Evolutionary conservation across 2,329 filamentous ascomycete genomes (phyloP).

Genomic region (Orbilia brochopaga): DNA sequence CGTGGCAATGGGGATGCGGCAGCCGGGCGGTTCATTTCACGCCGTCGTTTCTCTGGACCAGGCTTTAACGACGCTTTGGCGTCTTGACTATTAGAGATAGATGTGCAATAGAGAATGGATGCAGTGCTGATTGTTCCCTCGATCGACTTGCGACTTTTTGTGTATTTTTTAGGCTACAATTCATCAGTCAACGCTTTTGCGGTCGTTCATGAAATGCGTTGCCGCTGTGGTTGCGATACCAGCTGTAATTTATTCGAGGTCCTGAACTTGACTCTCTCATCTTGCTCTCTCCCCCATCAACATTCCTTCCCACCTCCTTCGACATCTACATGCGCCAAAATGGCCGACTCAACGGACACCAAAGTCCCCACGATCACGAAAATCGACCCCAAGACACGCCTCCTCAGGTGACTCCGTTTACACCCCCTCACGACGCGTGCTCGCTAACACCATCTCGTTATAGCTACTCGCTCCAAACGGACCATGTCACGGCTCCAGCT

Average conservation of each 20-base stretch:
- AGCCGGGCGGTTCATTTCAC: constrained; percentile 1
- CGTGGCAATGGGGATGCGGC: constrained; percentile 19
- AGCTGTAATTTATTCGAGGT: not conserved
- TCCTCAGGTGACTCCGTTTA: constrained; percentile 19
- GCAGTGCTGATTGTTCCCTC: no score
- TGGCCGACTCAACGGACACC: constrained; percentile 20
- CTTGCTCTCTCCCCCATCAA: not conserved
- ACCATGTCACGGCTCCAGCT: constrained; percentile 30
- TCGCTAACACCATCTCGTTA: constrained; percentile 1
- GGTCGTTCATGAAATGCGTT: no score
- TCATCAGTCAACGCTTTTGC: no score
- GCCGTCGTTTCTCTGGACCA: not conserved
- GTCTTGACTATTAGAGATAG: no score
- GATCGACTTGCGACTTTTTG: no score
- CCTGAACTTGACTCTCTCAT: not conserved
- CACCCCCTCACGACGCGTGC: constrained; percentile 9
- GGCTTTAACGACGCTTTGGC: no score
- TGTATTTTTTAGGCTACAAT: no score
- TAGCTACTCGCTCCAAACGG: constrained; percentile 24
- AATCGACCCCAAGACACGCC: constrained; percentile 17
- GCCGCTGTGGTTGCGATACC: no score
- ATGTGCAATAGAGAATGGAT: no score
- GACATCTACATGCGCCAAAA: constrained; percentile 4
- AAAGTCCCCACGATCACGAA: constrained; percentile 16
- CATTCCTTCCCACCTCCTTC: not conserved